Conservation (phyloP, 2,329 filamentous ascomycete species). For the Ilyonectria sp. region DNA sequence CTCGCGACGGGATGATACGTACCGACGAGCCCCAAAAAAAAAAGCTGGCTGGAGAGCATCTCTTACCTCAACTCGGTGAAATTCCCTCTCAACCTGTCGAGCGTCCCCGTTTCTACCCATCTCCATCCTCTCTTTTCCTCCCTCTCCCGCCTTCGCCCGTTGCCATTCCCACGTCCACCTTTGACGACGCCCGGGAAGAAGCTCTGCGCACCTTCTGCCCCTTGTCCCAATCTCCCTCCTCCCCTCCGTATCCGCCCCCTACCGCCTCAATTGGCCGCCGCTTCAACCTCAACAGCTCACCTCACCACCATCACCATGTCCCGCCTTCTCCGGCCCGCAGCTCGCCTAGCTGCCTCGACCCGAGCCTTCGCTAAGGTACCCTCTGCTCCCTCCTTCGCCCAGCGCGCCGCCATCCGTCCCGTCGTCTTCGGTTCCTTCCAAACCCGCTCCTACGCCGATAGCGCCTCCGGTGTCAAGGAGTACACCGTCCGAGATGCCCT, state of each 20-base stretch:
- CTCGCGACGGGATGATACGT: constrained; percentile 50
- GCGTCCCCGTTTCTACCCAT: constrained; percentile 44
- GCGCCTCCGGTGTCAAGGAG: constrained; percentile 79
- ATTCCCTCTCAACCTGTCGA: constrained; percentile 51
- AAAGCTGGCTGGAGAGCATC: constrained; percentile 48
- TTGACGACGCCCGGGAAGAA: constrained; percentile 46
- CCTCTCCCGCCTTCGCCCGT: constrained; percentile 32
- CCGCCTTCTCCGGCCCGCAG: constrained; percentile 66
- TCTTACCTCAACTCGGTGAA: constrained; percentile 46
- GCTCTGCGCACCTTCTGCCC: constrained; percentile 42
- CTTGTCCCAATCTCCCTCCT: constrained; percentile 30
- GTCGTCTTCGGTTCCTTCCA: constrained; percentile 60
- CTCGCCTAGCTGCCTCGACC: constrained; percentile 63
- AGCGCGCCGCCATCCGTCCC: constrained; percentile 56
- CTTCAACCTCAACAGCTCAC: constrained; percentile 26
- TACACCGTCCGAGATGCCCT: constrained; percentile 97
- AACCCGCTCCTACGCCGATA: constrained; percentile 70
- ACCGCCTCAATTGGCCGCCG: constrained; percentile 43
- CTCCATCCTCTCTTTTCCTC: constrained; percentile 44
- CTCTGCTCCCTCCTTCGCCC: constrained; percentile 55
- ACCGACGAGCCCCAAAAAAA: constrained; percentile 51
- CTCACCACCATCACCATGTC: constrained; percentile 58
- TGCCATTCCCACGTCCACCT: constrained; percentile 46
- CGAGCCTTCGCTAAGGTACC: constrained; percentile 54
- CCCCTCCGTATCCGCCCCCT: constrained; percentile 35